phyloP scores from a whole-genome alignment of 192 early-diverging fungal species.

The Gigaspora rosea region DNA sequence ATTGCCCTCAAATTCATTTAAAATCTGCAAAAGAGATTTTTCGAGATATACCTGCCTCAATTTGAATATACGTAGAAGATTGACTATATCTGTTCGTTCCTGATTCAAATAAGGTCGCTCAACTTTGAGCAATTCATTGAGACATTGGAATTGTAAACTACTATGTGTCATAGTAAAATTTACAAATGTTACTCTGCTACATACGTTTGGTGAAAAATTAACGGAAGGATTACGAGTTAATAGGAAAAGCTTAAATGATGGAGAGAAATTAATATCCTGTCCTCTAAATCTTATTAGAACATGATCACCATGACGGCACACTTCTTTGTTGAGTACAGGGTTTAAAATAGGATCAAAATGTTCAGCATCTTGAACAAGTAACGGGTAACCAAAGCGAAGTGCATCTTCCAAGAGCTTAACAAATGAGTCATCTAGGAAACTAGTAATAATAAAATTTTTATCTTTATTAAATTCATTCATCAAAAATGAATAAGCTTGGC shows the following conservation, averaged over 20 bases:
- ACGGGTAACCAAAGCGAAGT: slow-evolving; percentile 96
- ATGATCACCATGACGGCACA: slow-evolving; percentile 93
- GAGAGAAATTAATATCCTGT: slow-evolving; percentile 99
- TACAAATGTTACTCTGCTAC: slow-evolving; percentile 96
- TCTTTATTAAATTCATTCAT: slow-evolving; percentile 76
- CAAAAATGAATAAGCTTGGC: slow-evolving; percentile 88
- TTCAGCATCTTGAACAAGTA: slow-evolving; percentile 97
- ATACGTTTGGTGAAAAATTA: slow-evolving; percentile 92
- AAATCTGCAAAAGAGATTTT: slow-evolving; percentile 86
- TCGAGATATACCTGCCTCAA: slow-evolving; percentile 90
- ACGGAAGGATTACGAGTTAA: slow-evolving; percentile 93
- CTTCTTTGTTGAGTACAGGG: slow-evolving; percentile 95
- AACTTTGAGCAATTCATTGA: slow-evolving; percentile 91
- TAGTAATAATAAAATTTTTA: slow-evolving; percentile 88
- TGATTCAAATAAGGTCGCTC: slow-evolving; percentile 95
- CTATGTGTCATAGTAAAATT: slow-evolving; percentile 98
- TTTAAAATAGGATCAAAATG: slow-evolving; percentile 97
- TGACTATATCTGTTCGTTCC: slow-evolving; percentile 88
- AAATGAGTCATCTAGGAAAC: slow-evolving; percentile 97
- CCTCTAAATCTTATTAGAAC: slow-evolving; percentile 90
- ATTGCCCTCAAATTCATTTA: slow-evolving; percentile 95
- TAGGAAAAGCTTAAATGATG: slow-evolving; percentile 92
- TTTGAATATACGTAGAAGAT: slow-evolving; percentile 96
- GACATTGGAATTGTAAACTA: slow-evolving; percentile 95
- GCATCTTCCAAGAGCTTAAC: slow-evolving; percentile 97